Evolutionary conservation across 2,329 filamentous ascomycete genomes (phyloP).

Genomic region (Fusarium torreyae): DNA sequence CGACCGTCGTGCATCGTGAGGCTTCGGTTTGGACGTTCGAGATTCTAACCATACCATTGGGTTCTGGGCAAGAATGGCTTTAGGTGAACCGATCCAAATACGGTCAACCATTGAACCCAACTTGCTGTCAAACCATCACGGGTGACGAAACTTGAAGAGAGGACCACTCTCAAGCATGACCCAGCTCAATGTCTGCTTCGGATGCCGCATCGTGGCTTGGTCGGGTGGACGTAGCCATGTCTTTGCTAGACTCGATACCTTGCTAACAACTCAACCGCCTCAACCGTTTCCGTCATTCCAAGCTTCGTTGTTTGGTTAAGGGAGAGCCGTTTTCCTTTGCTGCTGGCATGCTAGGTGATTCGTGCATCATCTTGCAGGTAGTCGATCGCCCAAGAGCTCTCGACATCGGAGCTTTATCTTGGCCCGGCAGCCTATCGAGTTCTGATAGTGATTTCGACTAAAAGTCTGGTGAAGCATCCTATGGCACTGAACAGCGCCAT

Average conservation of each 20-base stretch:
- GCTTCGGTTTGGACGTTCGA: slow-evolving; percentile 1
- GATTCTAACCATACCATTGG: background rate
- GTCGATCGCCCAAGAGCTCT: background rate
- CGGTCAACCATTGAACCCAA: background rate
- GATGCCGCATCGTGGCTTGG: slow-evolving; percentile 6
- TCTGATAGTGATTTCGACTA: background rate
- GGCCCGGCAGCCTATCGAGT: background rate
- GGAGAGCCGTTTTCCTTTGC: background rate
- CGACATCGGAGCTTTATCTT: background rate
- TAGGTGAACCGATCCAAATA: background rate
- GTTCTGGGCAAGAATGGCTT: slow-evolving; percentile 1
- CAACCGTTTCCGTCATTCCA: slow-evolving; percentile 3
- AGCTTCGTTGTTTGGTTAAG: background rate
- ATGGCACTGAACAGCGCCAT: background rate
- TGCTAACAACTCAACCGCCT: slow-evolving; percentile 15
- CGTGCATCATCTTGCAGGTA: background rate
- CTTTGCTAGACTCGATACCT: slow-evolving; percentile 2
- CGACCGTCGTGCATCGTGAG: background rate
- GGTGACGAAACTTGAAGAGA: background rate
- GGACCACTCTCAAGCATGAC: background rate
- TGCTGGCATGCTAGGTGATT: slow-evolving; percentile 1
- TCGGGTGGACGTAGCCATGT: background rate
- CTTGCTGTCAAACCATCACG: background rate
- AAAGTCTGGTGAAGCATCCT: background rate
- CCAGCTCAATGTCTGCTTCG: background rate